Evolutionary conservation across 805 yeast genomes (phyloP), one percentile per base, ranked within the genome.

Genomic region (Candida glaebosa): DNA sequence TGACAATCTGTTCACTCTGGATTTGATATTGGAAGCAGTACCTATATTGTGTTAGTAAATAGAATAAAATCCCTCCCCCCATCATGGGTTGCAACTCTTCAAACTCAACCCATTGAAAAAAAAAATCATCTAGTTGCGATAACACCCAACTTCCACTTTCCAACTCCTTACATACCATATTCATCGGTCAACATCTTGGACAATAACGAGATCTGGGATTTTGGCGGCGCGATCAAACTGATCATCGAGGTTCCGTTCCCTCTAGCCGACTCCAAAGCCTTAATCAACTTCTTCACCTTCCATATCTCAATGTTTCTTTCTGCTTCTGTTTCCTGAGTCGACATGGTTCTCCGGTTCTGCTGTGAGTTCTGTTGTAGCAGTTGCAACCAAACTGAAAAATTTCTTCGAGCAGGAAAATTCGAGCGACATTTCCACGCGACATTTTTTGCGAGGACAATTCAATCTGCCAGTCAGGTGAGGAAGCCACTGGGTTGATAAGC

Each of bases 231-330:
- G 55, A 93, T 87, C 62, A 93, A 75, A 19, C 97, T 89, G 61
- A 93, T 93, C 98, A 93, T 93, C 18, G 99, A 93, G 36, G 99
- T 93, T 67, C 99, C 99, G 64, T 91, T 93, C 66, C 99, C 99
- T 66, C 96, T 81, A 40, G 98, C 98, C 56, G 71, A 72, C 63
- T 93, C 93, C 54, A 93, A 77, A 46, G 84, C 79, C 68, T 86
- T 86, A 76, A 90, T 72, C 67, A 88, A 77, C 71, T 93, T 93
- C 76, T 90, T 91, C 76, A 93, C 82, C 81, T 93, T 93, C 99
- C 99, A 93, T 75, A 93, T 90, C 74, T 93, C 96, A 63, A 93
- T 91, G 73, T 90, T 91, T 73, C 87, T 89, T 63, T 93, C 99
- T 40, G 95, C 93, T 52, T 88, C 96, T 46, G 81, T 73, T 53